Evolutionary conservation across 208 protist species (phyloP), one percentile per base, ranked within the genome.

Genomic region (Leishmania turanica): DNA sequence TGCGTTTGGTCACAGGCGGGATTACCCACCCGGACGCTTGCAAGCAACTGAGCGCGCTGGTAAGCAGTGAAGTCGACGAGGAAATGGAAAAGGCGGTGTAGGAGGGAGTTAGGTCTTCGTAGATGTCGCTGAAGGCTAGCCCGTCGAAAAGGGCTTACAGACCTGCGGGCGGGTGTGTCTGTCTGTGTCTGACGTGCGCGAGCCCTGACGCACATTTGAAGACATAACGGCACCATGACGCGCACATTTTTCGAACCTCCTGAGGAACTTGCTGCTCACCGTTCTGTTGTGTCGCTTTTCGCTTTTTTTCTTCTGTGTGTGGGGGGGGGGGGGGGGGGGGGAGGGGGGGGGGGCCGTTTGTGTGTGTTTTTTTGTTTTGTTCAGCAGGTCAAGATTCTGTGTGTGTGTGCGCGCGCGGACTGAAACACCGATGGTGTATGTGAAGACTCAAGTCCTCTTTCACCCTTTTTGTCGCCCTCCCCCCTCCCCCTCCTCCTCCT

Each of bases 1-100:
- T 84, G 53, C 81, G 81, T 15, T 56, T 80, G 21, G 72, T 84
- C 47, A 56, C 76, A 17, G 81, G 56, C 27, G 81, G 53, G 60
- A 84, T 78, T 6, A 47, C 56, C 0, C 49, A 68, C 19, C 58
- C 58, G 3, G 21, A 71, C 1, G 42, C 34, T 49, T 84, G 81
- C 51, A 78, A 66, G 31, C 76, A 80, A 37, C 76, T 84, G 7
- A 73, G 70, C 17, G 37, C 47, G 15, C 27, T 75, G 27, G 73
- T 76, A 9, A 60, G 53, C 0, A 27, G 60, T 21, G 60, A 77
- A 27, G 1, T 19, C 1, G 21, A 37, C 8, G 56, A 65, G 11
- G 53, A 13, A 31, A 19, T 19, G 1, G 40, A 66, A 40, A 40
- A 24, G 0, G 15, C 51, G 6, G 21, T 7, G 53, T 13, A 49